Percentiles rank a stretch among this genome's conserved stretches.
phyloP scores from a whole-genome alignment of 768 basidiomycete genomes.

The Gloeophyllum trabeum region DNA sequence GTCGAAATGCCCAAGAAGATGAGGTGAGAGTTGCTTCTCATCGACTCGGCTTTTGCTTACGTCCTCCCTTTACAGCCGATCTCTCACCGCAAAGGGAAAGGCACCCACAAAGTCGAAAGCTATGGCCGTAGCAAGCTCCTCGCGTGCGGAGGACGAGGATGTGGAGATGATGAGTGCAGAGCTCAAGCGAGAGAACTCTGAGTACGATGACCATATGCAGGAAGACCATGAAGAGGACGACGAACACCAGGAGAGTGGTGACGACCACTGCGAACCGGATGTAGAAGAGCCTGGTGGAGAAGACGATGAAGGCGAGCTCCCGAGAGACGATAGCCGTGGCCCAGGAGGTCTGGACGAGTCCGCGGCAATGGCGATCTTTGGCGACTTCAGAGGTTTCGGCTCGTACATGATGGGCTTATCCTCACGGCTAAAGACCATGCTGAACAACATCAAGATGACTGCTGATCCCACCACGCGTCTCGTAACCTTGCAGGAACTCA shows the following conservation, averaged over 20 bases:
- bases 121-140: conserved; percentile 50
- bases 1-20: conserved; percentile 68
- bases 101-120: conserved; percentile 42
- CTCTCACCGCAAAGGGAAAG: conserved; percentile 49
- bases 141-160: conserved; percentile 58
- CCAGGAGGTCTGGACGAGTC: conserved; percentile 55
- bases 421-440: conserved; percentile 80
- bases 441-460: conserved; percentile 77
- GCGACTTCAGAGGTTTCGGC: conserved; percentile 80
- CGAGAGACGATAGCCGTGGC: conserved; percentile 23
- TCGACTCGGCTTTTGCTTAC: conserved; percentile 7
- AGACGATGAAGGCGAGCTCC: conserved; percentile 23
- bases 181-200: conserved; percentile 32
- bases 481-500: conserved; percentile 86
- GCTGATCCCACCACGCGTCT: conserved; percentile 82
- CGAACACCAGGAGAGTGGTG: conserved; percentile 29
- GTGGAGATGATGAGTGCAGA: conserved; percentile 68
- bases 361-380: conserved; percentile 70
- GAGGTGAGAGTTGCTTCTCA: conserved; percentile 28
- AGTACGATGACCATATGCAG: conserved; percentile 38
- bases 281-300: conserved; percentile 19
- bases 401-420: conserved; percentile 90
- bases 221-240: conserved; percentile 35
- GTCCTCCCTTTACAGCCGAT: conserved; percentile 27
- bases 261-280: too few species aligned